Conservation (phyloP, 169 alveolate genomes). For the Ichthyophthirius multifiliis region DNA sequence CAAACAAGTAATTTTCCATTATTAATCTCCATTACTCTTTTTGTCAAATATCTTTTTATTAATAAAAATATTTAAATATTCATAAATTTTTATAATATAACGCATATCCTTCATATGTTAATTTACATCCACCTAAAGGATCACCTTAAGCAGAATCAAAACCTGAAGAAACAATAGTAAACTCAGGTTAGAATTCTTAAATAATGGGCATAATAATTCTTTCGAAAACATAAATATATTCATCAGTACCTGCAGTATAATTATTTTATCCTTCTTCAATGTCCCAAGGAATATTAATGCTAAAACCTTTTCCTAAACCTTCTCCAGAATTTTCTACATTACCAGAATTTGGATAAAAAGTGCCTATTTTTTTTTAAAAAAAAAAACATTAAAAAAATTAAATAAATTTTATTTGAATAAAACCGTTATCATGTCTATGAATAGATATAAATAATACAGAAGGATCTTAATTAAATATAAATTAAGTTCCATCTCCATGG, state of each 20-base stretch:
- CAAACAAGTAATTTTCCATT: conserved; percentile 39
- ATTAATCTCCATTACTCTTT: conserved; percentile 40
- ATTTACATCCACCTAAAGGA: conserved; percentile 57
- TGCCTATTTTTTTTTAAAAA: background rate
- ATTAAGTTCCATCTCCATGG: conserved; percentile 88
- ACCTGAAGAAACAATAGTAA: conserved; percentile 73
- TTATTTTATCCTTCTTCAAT: conserved; percentile 23
- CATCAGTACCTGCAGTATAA: conserved; percentile 50
- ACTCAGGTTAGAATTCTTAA: conserved; percentile 66
- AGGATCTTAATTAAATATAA: conserved; percentile 69
- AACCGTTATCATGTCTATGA: conserved; percentile 84
- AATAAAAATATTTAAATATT: too few species aligned
- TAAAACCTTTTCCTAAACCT: conserved; percentile 64
- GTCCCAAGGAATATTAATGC: conserved; percentile 64
- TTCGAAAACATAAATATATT: conserved; percentile 65
- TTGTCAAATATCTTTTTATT: conserved; percentile 46
- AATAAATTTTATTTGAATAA: conserved; percentile 18
- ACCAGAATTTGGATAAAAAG: conserved; percentile 60
- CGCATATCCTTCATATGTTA: conserved; percentile 74
- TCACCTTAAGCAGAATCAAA: conserved; percentile 78
- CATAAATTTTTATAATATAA: background rate
- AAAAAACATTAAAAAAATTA: background rate
- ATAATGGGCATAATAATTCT: conserved; percentile 55
- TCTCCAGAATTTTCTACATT: conserved; percentile 42
- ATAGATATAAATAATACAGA: conserved; percentile 68